phyloP scores from a whole-genome alignment of 192 early-diverging fungal species.

The Chytriomyces confervae region DNA sequence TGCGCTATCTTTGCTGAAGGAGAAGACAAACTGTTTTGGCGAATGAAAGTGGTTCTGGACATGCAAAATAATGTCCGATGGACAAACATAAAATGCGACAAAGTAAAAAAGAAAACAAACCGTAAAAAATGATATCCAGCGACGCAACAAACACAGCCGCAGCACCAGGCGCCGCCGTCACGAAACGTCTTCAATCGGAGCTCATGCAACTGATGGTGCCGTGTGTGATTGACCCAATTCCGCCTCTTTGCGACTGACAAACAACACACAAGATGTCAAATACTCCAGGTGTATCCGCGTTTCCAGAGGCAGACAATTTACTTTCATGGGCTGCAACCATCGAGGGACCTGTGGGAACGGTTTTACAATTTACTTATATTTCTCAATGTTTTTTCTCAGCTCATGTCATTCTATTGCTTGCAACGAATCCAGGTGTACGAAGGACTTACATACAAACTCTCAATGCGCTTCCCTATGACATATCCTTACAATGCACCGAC shows the following conservation, averaged over 20 bases:
- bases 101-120: not conserved
- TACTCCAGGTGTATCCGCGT: slow-evolving; percentile 68
- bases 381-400: not conserved
- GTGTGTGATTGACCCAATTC: not conserved
- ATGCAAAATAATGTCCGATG: not conserved
- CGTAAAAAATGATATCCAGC: slow-evolving; percentile 1
- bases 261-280: slow-evolving; percentile 55
- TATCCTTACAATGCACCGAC: slow-evolving; percentile 60
- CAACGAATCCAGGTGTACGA: slow-evolving; percentile 43
- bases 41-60: not conserved
- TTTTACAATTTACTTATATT: not conserved
- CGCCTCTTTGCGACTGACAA: not conserved
- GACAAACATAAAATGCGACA: slow-evolving; percentile 5
- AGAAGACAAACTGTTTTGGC: not conserved
- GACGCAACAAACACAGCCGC: not conserved
- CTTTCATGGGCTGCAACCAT: slow-evolving; percentile 59
- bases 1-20: not conserved
- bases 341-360: slow-evolving; percentile 49
- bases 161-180: slow-evolving; percentile 16
- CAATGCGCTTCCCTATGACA: slow-evolving; percentile 54
- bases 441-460: slow-evolving; percentile 57
- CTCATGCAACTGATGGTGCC: slow-evolving; percentile 43
- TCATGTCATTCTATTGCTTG: not conserved
- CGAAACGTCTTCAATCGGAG: slow-evolving; percentile 41
- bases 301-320: slow-evolving; percentile 69